Percentiles rank a stretch among this genome's conserved stretches.
Evolutionary conservation across 2,329 filamentous ascomycete species (phyloP).

Genomic region (Akanthomyces dipterigenus): DNA sequence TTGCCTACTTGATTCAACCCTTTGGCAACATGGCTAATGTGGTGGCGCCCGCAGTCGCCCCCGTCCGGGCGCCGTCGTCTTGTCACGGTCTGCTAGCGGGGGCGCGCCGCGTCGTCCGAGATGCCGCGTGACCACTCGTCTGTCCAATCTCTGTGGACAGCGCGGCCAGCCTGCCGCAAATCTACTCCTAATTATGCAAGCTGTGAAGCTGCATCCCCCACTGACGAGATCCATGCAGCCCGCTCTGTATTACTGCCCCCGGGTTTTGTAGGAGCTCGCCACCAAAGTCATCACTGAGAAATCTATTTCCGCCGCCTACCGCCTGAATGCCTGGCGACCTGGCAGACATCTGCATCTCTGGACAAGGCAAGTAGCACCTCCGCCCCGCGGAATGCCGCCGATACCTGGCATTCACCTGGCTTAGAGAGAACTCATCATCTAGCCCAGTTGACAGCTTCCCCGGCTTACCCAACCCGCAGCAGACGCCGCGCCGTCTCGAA

Average conservation of each 20-base stretch:
- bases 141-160: not conserved
- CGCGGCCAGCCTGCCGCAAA: conserved; percentile 2
- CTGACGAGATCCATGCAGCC: not conserved
- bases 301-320: not conserved
- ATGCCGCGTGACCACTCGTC: not conserved
- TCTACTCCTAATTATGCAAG: not conserved
- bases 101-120: not conserved
- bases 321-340: not conserved
- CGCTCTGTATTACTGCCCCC: not conserved
- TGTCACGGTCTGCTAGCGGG: not conserved
- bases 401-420: not conserved
- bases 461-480: conserved; percentile 2
- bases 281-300: not conserved
- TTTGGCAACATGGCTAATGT: not conserved
- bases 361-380: not conserved
- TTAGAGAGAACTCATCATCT: not conserved
- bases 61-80: not conserved
- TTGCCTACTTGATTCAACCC: not conserved
- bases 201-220: not conserved
- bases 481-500: conserved; percentile 1
- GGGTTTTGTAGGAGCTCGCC: not conserved
- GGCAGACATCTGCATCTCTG: no score
- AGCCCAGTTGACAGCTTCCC: not conserved
- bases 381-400: not conserved
- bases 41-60: not conserved